A percentile compares a stretch with the other conserved stretches of the same genome.
Conservation (phyloP, 2,329 filamentous ascomycete species). For the Dactylellina parvicollis region DNA sequence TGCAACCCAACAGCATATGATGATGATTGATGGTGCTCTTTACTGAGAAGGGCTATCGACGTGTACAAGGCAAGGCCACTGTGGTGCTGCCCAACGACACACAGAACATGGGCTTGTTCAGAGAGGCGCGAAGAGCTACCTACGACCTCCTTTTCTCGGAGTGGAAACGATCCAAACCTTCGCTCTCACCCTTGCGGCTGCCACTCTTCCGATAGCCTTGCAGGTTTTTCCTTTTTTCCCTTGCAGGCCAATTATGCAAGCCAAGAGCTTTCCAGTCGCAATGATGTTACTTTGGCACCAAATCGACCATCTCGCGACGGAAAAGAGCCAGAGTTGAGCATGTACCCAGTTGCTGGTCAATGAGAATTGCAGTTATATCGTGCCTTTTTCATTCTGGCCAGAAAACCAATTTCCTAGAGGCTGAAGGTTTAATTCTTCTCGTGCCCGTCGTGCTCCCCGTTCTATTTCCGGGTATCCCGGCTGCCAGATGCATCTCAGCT, state of each 20-base stretch:
- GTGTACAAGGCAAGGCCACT: slow-evolving; percentile 5
- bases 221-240: slow-evolving; percentile 31
- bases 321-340: slow-evolving; percentile 7
- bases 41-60: slow-evolving; percentile 3
- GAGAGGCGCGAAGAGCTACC: neutral
- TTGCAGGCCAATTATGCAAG: slow-evolving; percentile 46
- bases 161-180: slow-evolving; percentile 7
- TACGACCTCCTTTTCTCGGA: neutral
- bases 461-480: slow-evolving; percentile 48
- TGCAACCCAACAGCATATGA: slow-evolving; percentile 31
- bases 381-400: neutral
- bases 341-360: slow-evolving; percentile 25
- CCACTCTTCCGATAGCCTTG: slow-evolving; percentile 28
- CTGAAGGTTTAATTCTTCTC: slow-evolving; percentile 2
- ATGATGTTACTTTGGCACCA: slow-evolving; percentile 25
- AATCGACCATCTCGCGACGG: neutral
- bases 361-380: slow-evolving; percentile 14
- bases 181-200: slow-evolving; percentile 11
- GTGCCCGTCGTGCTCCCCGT: slow-evolving; percentile 19
- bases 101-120: neutral
- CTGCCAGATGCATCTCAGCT: slow-evolving; percentile 42
- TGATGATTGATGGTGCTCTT: neutral
- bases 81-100: neutral
- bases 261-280: slow-evolving; percentile 24
- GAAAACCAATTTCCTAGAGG: neutral